Evolutionary conservation across 495 filamentous ascomycete species (phyloP).

Genomic region (Neurospora cerealis): DNA sequence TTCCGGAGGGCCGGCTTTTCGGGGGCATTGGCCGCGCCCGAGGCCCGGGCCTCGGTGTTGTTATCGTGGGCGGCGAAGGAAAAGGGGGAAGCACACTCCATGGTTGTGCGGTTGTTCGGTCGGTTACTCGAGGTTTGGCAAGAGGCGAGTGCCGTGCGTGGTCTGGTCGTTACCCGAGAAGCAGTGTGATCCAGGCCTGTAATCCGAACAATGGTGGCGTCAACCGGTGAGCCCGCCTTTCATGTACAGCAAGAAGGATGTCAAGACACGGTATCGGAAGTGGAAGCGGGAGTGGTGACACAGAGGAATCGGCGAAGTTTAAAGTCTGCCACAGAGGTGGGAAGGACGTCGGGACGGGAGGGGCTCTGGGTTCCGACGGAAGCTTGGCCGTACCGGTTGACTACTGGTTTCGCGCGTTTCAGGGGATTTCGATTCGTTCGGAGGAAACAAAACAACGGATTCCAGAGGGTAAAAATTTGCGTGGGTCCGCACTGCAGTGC

Average conservation of each 20-base stretch:
- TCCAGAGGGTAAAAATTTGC: not conserved
- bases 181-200: not conserved
- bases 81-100: conserved; percentile 24
- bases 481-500: not conserved
- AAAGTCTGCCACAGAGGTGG: not conserved
- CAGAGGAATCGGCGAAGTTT: not conserved
- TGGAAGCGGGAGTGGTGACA: not conserved
- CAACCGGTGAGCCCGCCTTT: not conserved
- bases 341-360: not conserved
- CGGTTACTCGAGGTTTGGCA: not conserved
- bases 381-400: not conserved
- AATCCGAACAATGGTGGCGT: not conserved
- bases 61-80: conserved; percentile 28
- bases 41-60: conserved; percentile 15
- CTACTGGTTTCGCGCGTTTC: not conserved
- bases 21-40: conserved; percentile 21
- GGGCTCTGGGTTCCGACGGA: not conserved
- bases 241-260: not conserved
- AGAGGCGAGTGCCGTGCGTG: not conserved
- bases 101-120: conserved; percentile 5
- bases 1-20: conserved; percentile 23
- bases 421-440: not conserved
- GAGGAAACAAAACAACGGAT: not conserved
- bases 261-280: not conserved
- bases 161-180: not conserved